Evolutionary conservation across 148 eudicot genomes (phyloP), one percentile per base, ranked within the genome.

Genomic region (Diospyros lotus): DNA sequence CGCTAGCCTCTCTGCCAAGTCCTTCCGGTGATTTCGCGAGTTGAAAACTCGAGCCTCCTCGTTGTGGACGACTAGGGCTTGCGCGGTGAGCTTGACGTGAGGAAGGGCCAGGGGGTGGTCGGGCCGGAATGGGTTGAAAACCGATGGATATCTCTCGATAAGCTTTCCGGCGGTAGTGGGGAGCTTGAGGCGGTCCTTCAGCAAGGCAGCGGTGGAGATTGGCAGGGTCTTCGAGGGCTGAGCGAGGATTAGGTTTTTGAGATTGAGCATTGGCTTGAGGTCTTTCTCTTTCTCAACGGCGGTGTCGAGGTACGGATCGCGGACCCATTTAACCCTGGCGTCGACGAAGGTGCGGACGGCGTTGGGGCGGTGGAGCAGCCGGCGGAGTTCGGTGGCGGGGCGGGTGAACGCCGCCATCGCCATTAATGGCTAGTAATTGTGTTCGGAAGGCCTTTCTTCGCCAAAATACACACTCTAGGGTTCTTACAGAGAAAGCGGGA

Each of bases 261-360:
- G 85, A 43, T 86, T 79, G 78, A 85, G 79, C 42, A 89, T 66
- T n/a, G 80, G 86, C 38, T 77, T 71, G 69, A 92, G 97, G 62
- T 92, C 78, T 64, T 87, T 88, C 62, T 92, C 94, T 17, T 83
- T 84, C 12, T 80, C 80, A 0, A 88, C 90, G 15, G 85, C 87
- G 54, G 70, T 60, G 78, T 92, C 97, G 54, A 92, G 83, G 76
- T 73, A 80, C 0, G 82, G 87, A 52, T 92, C 97, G 39, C 93
- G 84, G 15, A 86, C 91, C 91, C 91, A 90, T 88, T 87, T 88
- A 73, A 90, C 62, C 76, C 69, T 82, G 38, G 88, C 93, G 76
- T 85, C 80, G 39, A 89, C 66, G 80, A 91, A 91, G 70, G 89
- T 80, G 74, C 90, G 84, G 14, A 46, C 51, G 64, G 17, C 40